Conservation (phyloP, 352 stramenopile genomes). For the Halophytophthora batemanensis region DNA sequence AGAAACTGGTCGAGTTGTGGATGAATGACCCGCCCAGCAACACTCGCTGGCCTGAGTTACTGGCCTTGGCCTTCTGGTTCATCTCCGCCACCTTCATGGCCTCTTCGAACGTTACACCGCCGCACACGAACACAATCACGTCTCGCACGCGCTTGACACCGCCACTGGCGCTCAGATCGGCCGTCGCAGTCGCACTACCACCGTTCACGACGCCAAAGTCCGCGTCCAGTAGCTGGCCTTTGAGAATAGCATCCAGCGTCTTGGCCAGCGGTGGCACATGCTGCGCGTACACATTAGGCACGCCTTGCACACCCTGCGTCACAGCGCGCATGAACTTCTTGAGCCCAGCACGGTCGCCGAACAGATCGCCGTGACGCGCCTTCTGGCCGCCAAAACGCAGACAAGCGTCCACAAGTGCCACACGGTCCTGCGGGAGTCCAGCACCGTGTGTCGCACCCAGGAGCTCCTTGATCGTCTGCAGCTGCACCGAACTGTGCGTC, state of each 20-base stretch:
- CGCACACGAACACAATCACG: conserved; percentile 98
- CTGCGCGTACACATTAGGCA: conserved; percentile 99
- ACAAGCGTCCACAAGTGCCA: conserved; percentile 61
- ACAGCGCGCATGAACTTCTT: conserved; percentile 90
- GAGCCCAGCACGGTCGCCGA: conserved; percentile 69
- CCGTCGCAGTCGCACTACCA: conserved; percentile 17
- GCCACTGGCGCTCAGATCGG: conserved; percentile 83
- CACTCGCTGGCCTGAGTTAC: conserved; percentile 81
- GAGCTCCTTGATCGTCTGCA: conserved; percentile 81
- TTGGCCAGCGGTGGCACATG: conserved; percentile 96
- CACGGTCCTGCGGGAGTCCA: conserved; percentile 40
- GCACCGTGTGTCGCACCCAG: conserved; percentile 30
- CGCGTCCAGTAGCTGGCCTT: conserved; percentile 71
- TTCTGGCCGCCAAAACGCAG: conserved; percentile 72
- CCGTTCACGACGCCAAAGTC: conserved; percentile 97
- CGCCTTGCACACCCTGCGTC: conserved; percentile 93
- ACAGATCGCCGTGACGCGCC: conserved; percentile 69
- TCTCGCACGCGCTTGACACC: conserved; percentile 95
- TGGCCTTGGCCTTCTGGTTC: conserved; percentile 82
- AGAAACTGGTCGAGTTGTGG: conserved; percentile 97
- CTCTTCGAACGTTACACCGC: conserved; percentile 98
- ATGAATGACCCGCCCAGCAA: conserved; percentile 95
- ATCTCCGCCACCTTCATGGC: conserved; percentile 97
- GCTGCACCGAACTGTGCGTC: conserved; percentile 77
- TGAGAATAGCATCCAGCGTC: conserved; percentile 86